These are phyloP conservation scores for Mediolabrus comicus DNA, from an alignment of 108 stramenopile species.

Conservation along the genomic window DNA sequence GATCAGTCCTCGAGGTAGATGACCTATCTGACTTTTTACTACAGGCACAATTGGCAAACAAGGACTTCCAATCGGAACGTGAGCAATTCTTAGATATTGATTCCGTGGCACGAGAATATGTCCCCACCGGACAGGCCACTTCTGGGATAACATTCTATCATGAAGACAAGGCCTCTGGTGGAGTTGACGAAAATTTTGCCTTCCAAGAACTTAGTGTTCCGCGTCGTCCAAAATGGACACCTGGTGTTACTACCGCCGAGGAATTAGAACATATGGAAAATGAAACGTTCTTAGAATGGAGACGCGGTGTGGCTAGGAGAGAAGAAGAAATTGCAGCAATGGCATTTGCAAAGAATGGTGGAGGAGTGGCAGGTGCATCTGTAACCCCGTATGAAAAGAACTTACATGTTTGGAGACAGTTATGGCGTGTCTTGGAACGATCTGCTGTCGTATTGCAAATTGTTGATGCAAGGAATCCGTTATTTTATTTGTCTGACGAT, in stretches of 20 bases:
- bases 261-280: slow-evolving; percentile 89
- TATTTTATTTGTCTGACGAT: slow-evolving; percentile 94
- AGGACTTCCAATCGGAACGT: slow-evolving; percentile 85
- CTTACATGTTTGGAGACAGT: slow-evolving; percentile 97
- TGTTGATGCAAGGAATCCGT: slow-evolving; percentile 97
- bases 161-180: slow-evolving; percentile 6
- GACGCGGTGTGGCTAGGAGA: slow-evolving; percentile 84
- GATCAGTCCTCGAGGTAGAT: slow-evolving; percentile 87
- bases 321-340: slow-evolving; percentile 77
- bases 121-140: slow-evolving; percentile 14
- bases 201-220: slow-evolving; percentile 93
- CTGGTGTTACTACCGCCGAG: slow-evolving; percentile 81
- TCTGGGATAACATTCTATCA: slow-evolving; percentile 21
- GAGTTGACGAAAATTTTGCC: slow-evolving; percentile 60
- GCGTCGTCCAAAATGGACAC: slow-evolving; percentile 89
- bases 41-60: slow-evolving; percentile 91
- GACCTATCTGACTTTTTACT: slow-evolving; percentile 93
- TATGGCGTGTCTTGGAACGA: slow-evolving; percentile 98
- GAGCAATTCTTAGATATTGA: slow-evolving; percentile 57
- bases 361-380: slow-evolving; percentile 43
- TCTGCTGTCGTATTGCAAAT: slow-evolving; percentile 91
- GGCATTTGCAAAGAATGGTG: slow-evolving; percentile 22
- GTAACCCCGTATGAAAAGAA: slow-evolving; percentile 99
- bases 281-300: slow-evolving; percentile 93
- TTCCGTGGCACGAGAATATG: slow-evolving; percentile 32